Base-by-base conservation (phyloP, 371 early-diverging fungal genomes). In the Mucor lusitanicus region DNA sequence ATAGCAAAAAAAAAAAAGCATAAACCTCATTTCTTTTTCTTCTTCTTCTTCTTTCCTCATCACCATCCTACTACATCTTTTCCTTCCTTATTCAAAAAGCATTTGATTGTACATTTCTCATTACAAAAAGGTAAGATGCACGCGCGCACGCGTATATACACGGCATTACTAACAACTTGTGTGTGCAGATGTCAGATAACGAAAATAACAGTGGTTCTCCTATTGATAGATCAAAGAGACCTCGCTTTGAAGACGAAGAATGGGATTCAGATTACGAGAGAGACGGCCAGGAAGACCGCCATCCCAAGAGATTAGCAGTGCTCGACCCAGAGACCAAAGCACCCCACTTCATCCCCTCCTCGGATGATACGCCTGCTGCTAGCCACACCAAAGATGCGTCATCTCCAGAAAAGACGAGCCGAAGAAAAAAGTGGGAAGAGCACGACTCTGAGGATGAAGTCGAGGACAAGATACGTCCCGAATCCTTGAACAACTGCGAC, bases 301-400 rank as follows among this genome's bases (percentile, higher is more conserved):
- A 80, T 59, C 77, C 76, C 12, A 83, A 83, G 42, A 63, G 83
- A 32, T 73, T 80, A 57, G 83, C 83, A 11, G 81, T 83, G 1
- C 75, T 79, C 40, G 83, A 83, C 65, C 83, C 83, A 12, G 77
- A 78, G 40, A 83, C 83, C 3, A 80, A 83, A 60, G 79, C 83
- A 46, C 83, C 83, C 64, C 79, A 80, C 33, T 82, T 82, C 64
- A 72, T 77, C 3, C 80, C 79, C 21, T 57, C 65, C 1, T 70
- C 56, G 11, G 73, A 72, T 37, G 46, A 70, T 25, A 64, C 30
- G 58, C 11, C 23, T 32, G 28, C 23, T 32, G 28, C 19, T 13
- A 62, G 67, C 46, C 68, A 68, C 42, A 74, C 64, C 63, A 35
- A 37, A 32, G 23, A 37, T 35, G 54, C 27, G 27, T 27, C 27